Evolutionary conservation across 495 filamentous ascomycete genomes (phyloP).

Genomic region (Echria macrotheca): DNA sequence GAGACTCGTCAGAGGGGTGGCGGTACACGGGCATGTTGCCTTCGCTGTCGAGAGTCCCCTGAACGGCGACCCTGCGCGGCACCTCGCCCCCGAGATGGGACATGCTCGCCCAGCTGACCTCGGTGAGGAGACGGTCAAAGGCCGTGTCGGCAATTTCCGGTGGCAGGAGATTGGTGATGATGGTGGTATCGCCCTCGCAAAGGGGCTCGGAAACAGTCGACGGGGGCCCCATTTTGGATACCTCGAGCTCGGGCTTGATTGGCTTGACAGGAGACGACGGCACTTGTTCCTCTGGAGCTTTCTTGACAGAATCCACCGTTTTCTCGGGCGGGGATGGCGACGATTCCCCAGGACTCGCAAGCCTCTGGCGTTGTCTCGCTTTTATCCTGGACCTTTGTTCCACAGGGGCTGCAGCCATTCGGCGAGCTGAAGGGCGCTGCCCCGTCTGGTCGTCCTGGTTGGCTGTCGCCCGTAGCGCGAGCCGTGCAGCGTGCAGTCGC

Average conservation of each 20-base stretch:
- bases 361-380: neutral
- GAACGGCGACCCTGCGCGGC: slow-evolving; percentile 86
- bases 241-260: too few species aligned
- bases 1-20: slow-evolving; percentile 87
- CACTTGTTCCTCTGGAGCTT: too few species aligned
- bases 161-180: slow-evolving; percentile 64
- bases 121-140: slow-evolving; percentile 65
- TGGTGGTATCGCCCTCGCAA: slow-evolving; percentile 73
- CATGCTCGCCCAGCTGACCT: slow-evolving; percentile 90
- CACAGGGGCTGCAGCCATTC: neutral
- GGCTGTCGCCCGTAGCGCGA: neutral
- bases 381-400: neutral
- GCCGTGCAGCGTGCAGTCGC: neutral
- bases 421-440: neutral
- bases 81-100: slow-evolving; percentile 87
- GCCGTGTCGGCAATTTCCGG: slow-evolving; percentile 45
- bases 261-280: too few species aligned
- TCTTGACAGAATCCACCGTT: too few species aligned
- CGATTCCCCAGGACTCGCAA: neutral
- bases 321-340: too few species aligned
- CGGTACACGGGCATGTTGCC: slow-evolving; percentile 87
- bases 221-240: too few species aligned
- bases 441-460: neutral
- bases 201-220: slow-evolving; percentile 26
- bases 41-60: slow-evolving; percentile 65